A percentile compares a stretch with the other conserved stretches of the same genome.
phyloP scores from a whole-genome alignment of 331 rosid genomes.

The Quercus phellos region DNA sequence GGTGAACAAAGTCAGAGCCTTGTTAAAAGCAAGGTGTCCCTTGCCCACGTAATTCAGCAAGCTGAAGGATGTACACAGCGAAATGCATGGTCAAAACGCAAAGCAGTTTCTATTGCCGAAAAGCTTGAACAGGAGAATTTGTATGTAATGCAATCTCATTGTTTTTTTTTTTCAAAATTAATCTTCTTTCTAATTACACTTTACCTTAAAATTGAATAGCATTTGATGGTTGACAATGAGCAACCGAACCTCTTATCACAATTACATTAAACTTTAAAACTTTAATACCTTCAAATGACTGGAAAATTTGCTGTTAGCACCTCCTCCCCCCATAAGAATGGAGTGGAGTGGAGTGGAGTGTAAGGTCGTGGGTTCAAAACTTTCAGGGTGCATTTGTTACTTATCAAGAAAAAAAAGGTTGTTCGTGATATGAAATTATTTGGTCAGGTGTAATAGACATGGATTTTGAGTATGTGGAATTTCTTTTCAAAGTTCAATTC shows the following conservation, averaged over 20 bases:
- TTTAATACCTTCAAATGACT: background rate
- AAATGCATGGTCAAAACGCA: constrained; percentile 78
- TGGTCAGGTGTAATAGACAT: background rate
- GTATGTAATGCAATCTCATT: constrained; percentile 46
- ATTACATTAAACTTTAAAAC: background rate
- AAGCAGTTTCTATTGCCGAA: constrained; percentile 98
- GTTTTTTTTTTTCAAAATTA: constrained; percentile 2
- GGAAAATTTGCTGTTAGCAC: background rate
- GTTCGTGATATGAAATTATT: background rate
- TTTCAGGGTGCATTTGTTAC: background rate
- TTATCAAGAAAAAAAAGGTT: background rate
- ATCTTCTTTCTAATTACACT: background rate
- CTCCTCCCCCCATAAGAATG: background rate
- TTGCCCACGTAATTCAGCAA: constrained; percentile 97
- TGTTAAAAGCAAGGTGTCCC: constrained; percentile 91
- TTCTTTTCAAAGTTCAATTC: background rate
- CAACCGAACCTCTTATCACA: background rate
- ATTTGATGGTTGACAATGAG: background rate
- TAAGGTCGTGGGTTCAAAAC: background rate
- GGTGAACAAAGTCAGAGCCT: constrained; percentile 68
- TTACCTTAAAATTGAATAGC: background rate
- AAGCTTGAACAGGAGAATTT: constrained; percentile 96
- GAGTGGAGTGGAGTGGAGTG: background rate
- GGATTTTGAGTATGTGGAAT: background rate
- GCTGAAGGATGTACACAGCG: constrained; percentile 81